A percentile compares a stretch with the other conserved stretches of the same genome.
phyloP scores from a whole-genome alignment of 768 basidiomycete genomes.

The Solioccasus polychromus region DNA sequence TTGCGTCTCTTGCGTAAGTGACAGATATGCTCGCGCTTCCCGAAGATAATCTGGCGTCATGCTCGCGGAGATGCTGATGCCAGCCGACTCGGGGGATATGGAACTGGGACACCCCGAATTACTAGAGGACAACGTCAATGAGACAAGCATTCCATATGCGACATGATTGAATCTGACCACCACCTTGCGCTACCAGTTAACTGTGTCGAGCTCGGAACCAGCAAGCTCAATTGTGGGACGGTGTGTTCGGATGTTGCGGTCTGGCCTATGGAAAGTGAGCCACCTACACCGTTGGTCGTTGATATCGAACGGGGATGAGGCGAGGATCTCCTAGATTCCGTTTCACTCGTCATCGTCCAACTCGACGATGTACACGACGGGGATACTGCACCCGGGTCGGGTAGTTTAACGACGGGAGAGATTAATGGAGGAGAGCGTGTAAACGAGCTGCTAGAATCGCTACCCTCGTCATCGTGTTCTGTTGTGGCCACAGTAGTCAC shows the following conservation, averaged over 20 bases:
- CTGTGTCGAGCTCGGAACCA: conserved; percentile 22
- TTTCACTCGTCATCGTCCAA: conserved; percentile 29
- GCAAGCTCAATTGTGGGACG: conserved; percentile 28
- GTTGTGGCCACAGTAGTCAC: conserved; percentile 1
- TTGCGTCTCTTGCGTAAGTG: conserved; percentile 25
- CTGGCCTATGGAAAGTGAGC: conserved; percentile 5
- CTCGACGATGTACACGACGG: conserved; percentile 27
- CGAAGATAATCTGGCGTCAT: conserved; percentile 33
- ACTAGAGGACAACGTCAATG: conserved; percentile 14
- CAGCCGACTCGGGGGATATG: conserved; percentile 33
- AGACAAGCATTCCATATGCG: background rate
- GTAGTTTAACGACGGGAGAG: conserved; percentile 29
- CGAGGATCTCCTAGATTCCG: conserved; percentile 16
- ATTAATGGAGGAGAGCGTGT: conserved; percentile 27
- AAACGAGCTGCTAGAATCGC: conserved; percentile 23
- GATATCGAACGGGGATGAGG: conserved; percentile 6
- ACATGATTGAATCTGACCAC: background rate
- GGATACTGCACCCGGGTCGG: conserved; percentile 22
- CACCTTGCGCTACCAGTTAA: conserved; percentile 14
- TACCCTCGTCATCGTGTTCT: conserved; percentile 14
- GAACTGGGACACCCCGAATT: conserved; percentile 27
- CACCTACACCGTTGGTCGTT: conserved; percentile 10
- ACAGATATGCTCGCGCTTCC: conserved; percentile 32
- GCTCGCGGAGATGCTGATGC: conserved; percentile 28
- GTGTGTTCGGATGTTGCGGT: conserved; percentile 7